Evolutionary conservation across 23 red algal species (phyloP), one percentile per base, ranked within the genome.

Genomic region (Gracilariopsis chorda): DNA sequence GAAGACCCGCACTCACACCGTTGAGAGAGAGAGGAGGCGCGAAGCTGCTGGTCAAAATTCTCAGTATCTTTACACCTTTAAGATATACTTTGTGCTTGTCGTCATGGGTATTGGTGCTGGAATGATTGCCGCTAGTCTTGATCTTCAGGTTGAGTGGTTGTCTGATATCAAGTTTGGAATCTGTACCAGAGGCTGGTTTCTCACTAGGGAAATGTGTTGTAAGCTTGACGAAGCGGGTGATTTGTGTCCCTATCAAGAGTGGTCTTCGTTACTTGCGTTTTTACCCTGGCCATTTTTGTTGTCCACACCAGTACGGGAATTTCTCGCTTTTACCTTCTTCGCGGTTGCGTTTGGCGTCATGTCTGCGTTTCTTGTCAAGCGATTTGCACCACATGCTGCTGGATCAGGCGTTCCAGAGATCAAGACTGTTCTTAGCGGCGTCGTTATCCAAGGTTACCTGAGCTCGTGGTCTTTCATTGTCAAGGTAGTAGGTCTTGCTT

Each of bases 321-420:
- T 91, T 79, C 40, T 82, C 13, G 28, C 57, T 7, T 91, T 45
- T 43, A 48, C 60, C 10, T 52, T 69, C 40, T 52, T 68, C 10
- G 88, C 88, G 4, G 57, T 91, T 20, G 2, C 45, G 32, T 91
- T 91, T 63, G 88, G 60, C 30, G 58, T 62, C 34, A 91, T 57
- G 42, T 47, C 88, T 4, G 88, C 88, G 33, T 91, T 81, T 74
- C 58, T 91, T 5, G 88, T 91, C 76, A 91, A 91, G 77, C 55
- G 88, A 25, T 91, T 82, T 69, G 95, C 90, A 33, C 95, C 90
- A 29, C 92, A 98, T 88, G 95, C 95, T n/a, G 95, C 95, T 41
- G 95, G 95, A 21, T 94, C 91, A 45, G 95, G 95, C 45, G 88
- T 98, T 47, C 95, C 95, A 21, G 95, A 98, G 77, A 92, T 98